A percentile compares a stretch with the other conserved stretches of the same genome.
These are phyloP conservation scores for Penicillium sp. DNA, from an alignment of 2,329 filamentous ascomycete genomes.

Conservation along the genomic window DNA sequence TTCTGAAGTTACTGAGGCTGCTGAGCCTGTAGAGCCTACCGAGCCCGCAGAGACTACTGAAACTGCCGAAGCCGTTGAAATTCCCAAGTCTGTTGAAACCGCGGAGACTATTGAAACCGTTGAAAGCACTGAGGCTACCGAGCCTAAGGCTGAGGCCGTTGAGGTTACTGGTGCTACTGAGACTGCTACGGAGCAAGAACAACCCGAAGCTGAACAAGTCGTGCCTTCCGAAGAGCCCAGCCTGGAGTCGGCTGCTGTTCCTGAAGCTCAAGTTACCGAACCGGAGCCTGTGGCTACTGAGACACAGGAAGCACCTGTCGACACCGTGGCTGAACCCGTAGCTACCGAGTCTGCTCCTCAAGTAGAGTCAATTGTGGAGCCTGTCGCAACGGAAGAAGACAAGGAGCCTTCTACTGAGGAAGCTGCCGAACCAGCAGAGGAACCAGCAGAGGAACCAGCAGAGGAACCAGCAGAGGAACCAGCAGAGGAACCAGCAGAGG, in stretches of 20 bases:
- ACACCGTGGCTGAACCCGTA: neutral
- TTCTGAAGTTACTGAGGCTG: neutral
- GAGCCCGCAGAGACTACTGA: neutral
- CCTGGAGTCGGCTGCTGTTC: neutral
- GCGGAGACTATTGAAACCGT: neutral
- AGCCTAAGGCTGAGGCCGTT: neutral
- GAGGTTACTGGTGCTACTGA: neutral
- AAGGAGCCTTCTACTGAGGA: neutral
- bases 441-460: conserved; percentile 10
- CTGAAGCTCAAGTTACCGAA: neutral
- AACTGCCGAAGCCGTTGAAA: neutral
- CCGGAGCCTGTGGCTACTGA: neutral
- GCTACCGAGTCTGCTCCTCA: neutral
- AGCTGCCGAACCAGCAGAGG: neutral
- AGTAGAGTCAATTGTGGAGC: neutral
- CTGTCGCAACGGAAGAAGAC: neutral
- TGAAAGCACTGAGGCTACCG: neutral
- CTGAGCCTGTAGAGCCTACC: neutral
- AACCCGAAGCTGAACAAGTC: neutral
- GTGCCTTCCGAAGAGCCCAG: neutral
- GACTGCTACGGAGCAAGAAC: neutral
- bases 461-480: conserved; percentile 12
- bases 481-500: neutral
- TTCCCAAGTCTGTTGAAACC: neutral
- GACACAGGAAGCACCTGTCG: neutral